Percentiles rank a stretch among this genome's conserved stretches.
Conservation (phyloP, 768 basidiomycete species). For the Leccinellum luteum region DNA sequence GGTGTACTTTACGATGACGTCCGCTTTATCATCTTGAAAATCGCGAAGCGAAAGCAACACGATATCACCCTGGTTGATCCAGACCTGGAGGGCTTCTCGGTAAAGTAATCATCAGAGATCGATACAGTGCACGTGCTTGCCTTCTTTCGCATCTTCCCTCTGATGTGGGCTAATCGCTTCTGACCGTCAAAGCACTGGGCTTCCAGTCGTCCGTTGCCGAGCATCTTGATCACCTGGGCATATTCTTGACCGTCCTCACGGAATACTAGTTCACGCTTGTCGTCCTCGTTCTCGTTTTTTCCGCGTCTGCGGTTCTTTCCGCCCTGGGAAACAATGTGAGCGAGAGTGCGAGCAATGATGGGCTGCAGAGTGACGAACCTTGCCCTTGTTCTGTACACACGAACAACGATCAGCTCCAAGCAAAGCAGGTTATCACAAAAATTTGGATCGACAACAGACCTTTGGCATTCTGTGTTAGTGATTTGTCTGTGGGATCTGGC, state of each 20-base stretch:
- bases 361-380: slow-evolving; percentile 13
- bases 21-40: slow-evolving; percentile 99
- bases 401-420: background rate
- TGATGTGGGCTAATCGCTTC: slow-evolving; percentile 95
- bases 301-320: slow-evolving; percentile 99
- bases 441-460: slow-evolving; percentile 5
- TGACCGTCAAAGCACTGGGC: slow-evolving; percentile 98
- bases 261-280: slow-evolving; percentile 98
- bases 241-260: slow-evolving; percentile 99
- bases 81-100: slow-evolving; percentile 58
- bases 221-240: slow-evolving; percentile 97
- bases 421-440: background rate
- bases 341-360: background rate
- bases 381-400: slow-evolving; percentile 27
- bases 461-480: slow-evolving; percentile 21
- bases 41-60: slow-evolving; percentile 92
- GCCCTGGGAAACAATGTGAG: slow-evolving; percentile 53
- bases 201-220: slow-evolving; percentile 95
- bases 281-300: slow-evolving; percentile 99
- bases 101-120: background rate
- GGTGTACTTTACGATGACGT: slow-evolving; percentile 99
- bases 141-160: slow-evolving; percentile 99
- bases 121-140: slow-evolving; percentile 39
- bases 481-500: background rate
- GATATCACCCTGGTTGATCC: slow-evolving; percentile 99